A percentile compares a stretch with the other conserved stretches of the same genome.
phyloP scores from a whole-genome alignment of 805 yeast species.

The Tetrapisispora taiwanensis region DNA sequence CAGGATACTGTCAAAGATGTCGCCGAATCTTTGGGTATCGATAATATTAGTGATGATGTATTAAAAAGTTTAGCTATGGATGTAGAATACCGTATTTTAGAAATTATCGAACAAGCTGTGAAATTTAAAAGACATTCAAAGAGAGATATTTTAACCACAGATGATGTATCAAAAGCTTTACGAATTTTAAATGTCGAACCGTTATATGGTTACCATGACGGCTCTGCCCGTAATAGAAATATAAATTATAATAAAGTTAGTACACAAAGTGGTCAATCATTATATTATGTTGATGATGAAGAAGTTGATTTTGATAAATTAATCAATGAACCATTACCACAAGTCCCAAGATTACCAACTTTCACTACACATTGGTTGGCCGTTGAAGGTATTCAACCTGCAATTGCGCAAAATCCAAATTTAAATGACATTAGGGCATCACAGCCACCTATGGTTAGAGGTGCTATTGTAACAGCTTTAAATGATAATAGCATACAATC shows the following conservation, averaged over 20 bases:
- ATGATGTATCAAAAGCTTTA: constrained; percentile 74
- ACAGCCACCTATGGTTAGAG: constrained; percentile 69
- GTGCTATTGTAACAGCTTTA: constrained; percentile 63
- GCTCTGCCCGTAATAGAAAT: constrained; percentile 36
- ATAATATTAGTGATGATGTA: constrained; percentile 76
- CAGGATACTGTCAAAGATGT: constrained; percentile 94
- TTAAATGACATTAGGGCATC: constrained; percentile 60
- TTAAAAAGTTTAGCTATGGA: constrained; percentile 96
- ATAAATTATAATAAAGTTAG: constrained; percentile 81
- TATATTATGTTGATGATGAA: constrained; percentile 85
- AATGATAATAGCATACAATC: constrained; percentile 37
- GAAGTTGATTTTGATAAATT: constrained; percentile 91
- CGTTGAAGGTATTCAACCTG: constrained; percentile 96
- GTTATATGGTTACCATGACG: constrained; percentile 67
- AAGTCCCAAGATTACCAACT: constrained; percentile 84
- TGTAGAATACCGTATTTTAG: constrained; percentile 94
- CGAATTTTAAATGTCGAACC: constrained; percentile 88
- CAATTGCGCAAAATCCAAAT: constrained; percentile 89
- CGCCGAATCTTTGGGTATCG: constrained; percentile 81
- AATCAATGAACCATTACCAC: constrained; percentile 88
- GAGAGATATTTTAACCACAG: constrained; percentile 67
- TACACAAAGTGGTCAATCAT: constrained; percentile 84
- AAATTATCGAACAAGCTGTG: constrained; percentile 87
- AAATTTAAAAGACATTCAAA: constrained; percentile 94
- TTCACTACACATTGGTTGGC: constrained; percentile 97